Conservation (phyloP, 2,329 filamentous ascomycete genomes). For the Penicillium thymicola region DNA sequence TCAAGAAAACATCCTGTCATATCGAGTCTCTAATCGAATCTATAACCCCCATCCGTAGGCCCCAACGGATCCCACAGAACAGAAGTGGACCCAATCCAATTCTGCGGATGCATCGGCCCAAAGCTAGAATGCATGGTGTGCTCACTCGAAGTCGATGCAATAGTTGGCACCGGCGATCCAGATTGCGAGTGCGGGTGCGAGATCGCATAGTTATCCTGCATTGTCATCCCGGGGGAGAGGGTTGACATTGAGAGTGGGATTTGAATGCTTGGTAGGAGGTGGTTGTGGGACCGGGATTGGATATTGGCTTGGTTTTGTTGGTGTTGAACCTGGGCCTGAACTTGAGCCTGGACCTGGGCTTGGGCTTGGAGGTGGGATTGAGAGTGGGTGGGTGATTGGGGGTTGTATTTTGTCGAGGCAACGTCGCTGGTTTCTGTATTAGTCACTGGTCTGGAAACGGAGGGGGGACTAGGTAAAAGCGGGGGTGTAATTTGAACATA, state of each 20-base stretch:
- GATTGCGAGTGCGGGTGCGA: conserved; percentile 14
- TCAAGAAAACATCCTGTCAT: not conserved
- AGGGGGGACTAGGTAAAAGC: not conserved
- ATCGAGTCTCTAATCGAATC: conserved; percentile 10
- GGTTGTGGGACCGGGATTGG: conserved; percentile 7
- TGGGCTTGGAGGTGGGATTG: conserved; percentile 12
- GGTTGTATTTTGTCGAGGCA: conserved; percentile 19
- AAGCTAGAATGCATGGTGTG: conserved; percentile 20
- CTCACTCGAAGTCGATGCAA: conserved; percentile 18
- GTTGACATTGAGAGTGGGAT: conserved; percentile 9
- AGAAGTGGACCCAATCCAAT: conserved; percentile 33
- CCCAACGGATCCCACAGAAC: conserved; percentile 28
- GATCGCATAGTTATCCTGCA: conserved; percentile 16
- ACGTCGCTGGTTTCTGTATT: conserved; percentile 22
- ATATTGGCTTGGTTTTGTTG: conserved; percentile 12
- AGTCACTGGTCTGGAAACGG: not conserved
- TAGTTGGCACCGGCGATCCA: conserved; percentile 20
- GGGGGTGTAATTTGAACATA: conserved; percentile 15
- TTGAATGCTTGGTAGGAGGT: conserved; percentile 11
- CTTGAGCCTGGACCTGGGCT: conserved; percentile 9
- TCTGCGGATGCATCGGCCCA: conserved; percentile 32
- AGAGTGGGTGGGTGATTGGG: conserved; percentile 9
- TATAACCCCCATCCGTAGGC: conserved; percentile 12
- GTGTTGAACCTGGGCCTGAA: conserved; percentile 11
- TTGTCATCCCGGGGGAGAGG: conserved; percentile 2